Evolutionary conservation across 805 yeast genomes (phyloP), one percentile per base, ranked within the genome.

Genomic region (Nakazawaea peltata): DNA sequence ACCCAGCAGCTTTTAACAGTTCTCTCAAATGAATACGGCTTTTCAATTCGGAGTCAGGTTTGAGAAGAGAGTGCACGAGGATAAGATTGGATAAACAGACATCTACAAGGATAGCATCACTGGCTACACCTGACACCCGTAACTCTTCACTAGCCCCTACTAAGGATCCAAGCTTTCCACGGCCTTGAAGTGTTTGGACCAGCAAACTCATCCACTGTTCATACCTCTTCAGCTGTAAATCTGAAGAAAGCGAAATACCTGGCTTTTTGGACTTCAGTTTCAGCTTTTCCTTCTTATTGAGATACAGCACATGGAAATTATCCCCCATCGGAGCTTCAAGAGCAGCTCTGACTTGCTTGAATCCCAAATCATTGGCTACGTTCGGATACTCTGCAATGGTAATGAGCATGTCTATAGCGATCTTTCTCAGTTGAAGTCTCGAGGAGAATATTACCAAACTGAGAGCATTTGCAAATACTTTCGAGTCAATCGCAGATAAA

Each of bases 111-210:
- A 77, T 73, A 36, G 67, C 68, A 49, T 83, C 90, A 18, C 75
- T 69, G 33, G 67, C 67, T 22, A 69, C 63, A 0, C 76, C 73
- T 2, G 65, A 61, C 5, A 69, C 54, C 40, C 75, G 77, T 36
- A 76, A 69, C 45, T 90, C 97, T 8, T 81, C 92, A 40, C 85
- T 79, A 0, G 96, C 95, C 2, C 97, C 97, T 7, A 90, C 97
- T 48, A 81, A 56, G 1, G 96, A 84, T 9, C 96, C 95, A 70
- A 83, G 68, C 47, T 77, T 81, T 6, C 97, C 97, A 46, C 88
- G 70, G 2, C 96, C 96, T 33, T 52, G 49, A 19, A 57, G 44
- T 2, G 54, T 37, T 19, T 58, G 35, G 18, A 48, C 41, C 14
- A 48, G 46, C 13, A 55, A 45, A 56, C 57, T 51, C 14, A 58